Evolutionary conservation across 1,284 basidiomycete genomes (phyloP), one percentile per base, ranked within the genome.

Genomic region (Vanrija sp.): DNA sequence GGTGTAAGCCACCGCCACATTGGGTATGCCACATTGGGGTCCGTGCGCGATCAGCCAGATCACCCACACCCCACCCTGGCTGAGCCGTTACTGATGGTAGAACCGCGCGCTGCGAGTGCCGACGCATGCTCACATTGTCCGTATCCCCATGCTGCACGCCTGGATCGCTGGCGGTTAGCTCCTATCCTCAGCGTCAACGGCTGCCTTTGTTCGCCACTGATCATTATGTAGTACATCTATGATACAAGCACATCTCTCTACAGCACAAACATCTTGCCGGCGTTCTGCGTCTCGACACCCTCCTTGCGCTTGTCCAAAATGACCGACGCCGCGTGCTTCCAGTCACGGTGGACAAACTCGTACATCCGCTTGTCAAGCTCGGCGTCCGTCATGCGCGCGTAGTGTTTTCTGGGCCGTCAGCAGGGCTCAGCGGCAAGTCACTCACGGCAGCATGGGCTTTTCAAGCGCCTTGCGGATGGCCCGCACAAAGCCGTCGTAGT

Each of bases 221-320:
- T 12, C 9, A 14, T 12, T 12, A 34, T 34, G 34, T 12, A 34
- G 12, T 34, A 34, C 34, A 34, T 34, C 12, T 34, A 14, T 34
- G 34, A 34, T 34, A 34, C 34, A 34, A 34, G 34, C 34, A 34
- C 9, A 12, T 5, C 34, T 34, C 34, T 12, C 40, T 42, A 42
- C 40, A 42, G 9, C 16, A 18, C 40, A 42, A 42, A 42, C 40
- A 18, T 6, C 40, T 42, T 42, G 40, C n/a, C 40, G 7, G 15
- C 8, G n/a, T 15, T 42, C 34, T 46, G 46, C 23, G 58, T 60
- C 52, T 61, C 59, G 28, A 49, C 47, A 28, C 55, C 55, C 10
- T 49, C 51, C 39, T 50, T 61, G 29, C 59, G 50, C 38, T 57
- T 25, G 38, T 57, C 50, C 29, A 61, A 19, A 6, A 61, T 57